Evolutionary conservation across 768 basidiomycete species (phyloP), one percentile per base, ranked within the genome.

Genomic region (Pulveroboletus ravenelii): DNA sequence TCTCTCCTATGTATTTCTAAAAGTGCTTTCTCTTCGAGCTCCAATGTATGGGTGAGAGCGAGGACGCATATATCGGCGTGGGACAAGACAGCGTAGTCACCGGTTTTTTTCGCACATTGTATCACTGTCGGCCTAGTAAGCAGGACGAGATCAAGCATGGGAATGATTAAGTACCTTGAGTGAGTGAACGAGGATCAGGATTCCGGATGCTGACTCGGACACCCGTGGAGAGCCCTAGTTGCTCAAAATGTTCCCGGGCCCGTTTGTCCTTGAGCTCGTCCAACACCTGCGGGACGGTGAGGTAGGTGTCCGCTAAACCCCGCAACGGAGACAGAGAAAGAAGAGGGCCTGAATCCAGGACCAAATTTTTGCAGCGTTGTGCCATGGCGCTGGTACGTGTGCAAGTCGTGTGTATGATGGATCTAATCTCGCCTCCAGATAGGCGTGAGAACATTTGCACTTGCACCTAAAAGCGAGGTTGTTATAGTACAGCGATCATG

Each of bases 331-430:
- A 86, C 3, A 95, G 74, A 3, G 92, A 91, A 4, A 98, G 82
- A 1, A 97, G 74, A 3, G 95, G 94, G 2, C 93, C 93, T 1
- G 95, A 87, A 78, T 98, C 95, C 43, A 98, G 83, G 7, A 98
- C 85, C 13, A 98, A 80, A 54, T 80, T 82, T 65, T 80, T 85
- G 70, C 87, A 89, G 50, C 75, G 78, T 13, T 75, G 74, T 12
- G 63, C 23, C 67, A 70, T 69, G 54, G 43, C 15, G 43, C n/a
- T 41, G 48, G 8, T 30, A 9, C 20, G 13, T 30, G 30, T 27
- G 8, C 38, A 54, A 30, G 23, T 47, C 34, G 15, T 27, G 42
- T n/a, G 20, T 23, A 23, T 23, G 20, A 23, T 31, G 25, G 31
- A 44, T 50, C 42, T 50, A 44, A 58, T 58, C 55, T 40, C 14